Percentiles rank a stretch among this genome's conserved stretches.
phyloP scores from a whole-genome alignment of 495 filamentous ascomycete species.

The Penicillium arizonense region DNA sequence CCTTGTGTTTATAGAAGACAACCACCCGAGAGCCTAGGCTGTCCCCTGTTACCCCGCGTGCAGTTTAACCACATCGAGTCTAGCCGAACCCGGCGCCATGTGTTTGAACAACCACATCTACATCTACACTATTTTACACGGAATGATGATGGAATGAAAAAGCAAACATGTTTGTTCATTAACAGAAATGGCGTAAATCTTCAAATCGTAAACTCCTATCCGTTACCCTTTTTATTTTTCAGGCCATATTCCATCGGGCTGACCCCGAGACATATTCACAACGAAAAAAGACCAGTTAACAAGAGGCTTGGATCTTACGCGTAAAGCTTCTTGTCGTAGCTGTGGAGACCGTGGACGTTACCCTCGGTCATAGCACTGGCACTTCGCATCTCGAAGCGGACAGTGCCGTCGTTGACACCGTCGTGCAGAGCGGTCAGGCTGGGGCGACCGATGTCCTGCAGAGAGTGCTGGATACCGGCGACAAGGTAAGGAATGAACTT shows the following conservation, averaged over 20 bases:
- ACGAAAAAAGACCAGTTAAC: slow-evolving; percentile 13
- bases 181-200: slow-evolving; percentile 30
- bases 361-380: slow-evolving; percentile 94
- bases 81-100: slow-evolving; percentile 22
- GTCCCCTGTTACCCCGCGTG: slow-evolving; percentile 28
- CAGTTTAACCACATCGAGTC: slow-evolving; percentile 14
- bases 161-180: slow-evolving; percentile 19
- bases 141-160: neutral
- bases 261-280: slow-evolving; percentile 26
- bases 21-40: slow-evolving; percentile 29
- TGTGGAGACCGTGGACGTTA: slow-evolving; percentile 92
- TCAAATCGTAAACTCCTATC: slow-evolving; percentile 27
- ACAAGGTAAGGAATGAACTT: slow-evolving; percentile 96
- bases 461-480: slow-evolving; percentile 91
- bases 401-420: slow-evolving; percentile 69
- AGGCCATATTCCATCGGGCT: slow-evolving; percentile 33
- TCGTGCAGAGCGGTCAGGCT: slow-evolving; percentile 75
- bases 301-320: slow-evolving; percentile 53
- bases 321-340: slow-evolving; percentile 99
- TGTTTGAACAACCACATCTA: slow-evolving; percentile 5
- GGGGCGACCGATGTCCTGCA: slow-evolving; percentile 90
- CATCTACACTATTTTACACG: neutral
- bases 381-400: slow-evolving; percentile 91
- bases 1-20: slow-evolving; percentile 14
- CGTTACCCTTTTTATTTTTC: slow-evolving; percentile 37